phyloP scores from a whole-genome alignment of 192 early-diverging fungal species.

The Thamnidium elegans region DNA sequence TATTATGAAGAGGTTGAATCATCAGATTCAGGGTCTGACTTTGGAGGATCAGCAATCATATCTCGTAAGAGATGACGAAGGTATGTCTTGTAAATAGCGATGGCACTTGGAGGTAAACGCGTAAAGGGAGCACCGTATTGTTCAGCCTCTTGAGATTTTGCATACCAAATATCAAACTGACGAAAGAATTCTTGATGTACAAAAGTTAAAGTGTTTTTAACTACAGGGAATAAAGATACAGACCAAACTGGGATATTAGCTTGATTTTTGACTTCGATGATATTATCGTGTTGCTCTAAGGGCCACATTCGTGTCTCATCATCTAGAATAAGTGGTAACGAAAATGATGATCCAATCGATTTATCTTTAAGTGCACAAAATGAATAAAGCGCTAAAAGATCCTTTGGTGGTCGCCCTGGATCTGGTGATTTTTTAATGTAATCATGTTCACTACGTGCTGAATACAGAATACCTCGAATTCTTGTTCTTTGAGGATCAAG shows the following conservation, averaged over 20 bases:
- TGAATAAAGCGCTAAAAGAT: constrained; percentile 63
- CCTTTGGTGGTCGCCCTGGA: constrained; percentile 60
- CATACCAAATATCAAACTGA: constrained; percentile 55
- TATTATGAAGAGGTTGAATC: too few relatives aligned
- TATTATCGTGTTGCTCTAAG: constrained; percentile 69
- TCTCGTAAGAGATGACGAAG: constrained; percentile 46
- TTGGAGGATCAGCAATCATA: constrained; percentile 33
- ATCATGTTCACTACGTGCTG: constrained; percentile 66
- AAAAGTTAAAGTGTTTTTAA: constrained; percentile 49
- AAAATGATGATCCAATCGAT: constrained; percentile 39
- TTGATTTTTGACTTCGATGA: constrained; percentile 68
- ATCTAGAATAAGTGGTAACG: constrained; percentile 66
- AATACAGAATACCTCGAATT: constrained; percentile 62
- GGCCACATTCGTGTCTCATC: constrained; percentile 74
- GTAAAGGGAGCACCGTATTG: constrained; percentile 13
- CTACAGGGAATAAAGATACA: constrained; percentile 62
- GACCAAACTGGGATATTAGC: constrained; percentile 55
- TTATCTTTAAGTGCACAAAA: constrained; percentile 52
- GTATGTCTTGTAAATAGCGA: constrained; percentile 47
- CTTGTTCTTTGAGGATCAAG: constrained; percentile 57
- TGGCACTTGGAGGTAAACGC: constrained; percentile 42
- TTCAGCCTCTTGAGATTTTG: constrained; percentile 39
- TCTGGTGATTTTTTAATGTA: constrained; percentile 48
- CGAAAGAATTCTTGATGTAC: constrained; percentile 65
- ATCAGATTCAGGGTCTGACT: too few relatives aligned